A percentile compares a stretch with the other conserved stretches of the same genome.
Evolutionary conservation across 768 basidiomycete genomes (phyloP).

Genomic region (Solioccasus polychromus): DNA sequence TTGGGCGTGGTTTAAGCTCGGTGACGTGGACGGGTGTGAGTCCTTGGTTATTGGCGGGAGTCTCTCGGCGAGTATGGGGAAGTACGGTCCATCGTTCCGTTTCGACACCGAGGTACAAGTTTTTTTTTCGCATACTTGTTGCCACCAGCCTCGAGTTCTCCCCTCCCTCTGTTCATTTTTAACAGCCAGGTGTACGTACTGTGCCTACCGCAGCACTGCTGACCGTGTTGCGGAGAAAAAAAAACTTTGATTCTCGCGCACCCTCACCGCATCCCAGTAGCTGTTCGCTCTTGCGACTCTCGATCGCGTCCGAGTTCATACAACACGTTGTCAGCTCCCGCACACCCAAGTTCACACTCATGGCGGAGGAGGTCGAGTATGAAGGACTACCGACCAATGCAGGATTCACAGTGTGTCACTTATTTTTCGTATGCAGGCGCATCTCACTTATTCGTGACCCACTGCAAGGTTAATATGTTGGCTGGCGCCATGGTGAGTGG

Average conservation of each 20-base stretch:
- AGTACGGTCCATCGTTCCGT: conserved; percentile 2
- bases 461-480: conserved; percentile 84
- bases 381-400: conserved; percentile 73
- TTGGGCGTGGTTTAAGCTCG: too few species aligned
- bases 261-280: not conserved
- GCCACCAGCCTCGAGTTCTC: not conserved
- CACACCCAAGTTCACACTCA: conserved; percentile 17
- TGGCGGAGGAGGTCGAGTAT: conserved; percentile 54
- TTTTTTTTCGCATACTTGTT: conserved; percentile 11
- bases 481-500: conserved; percentile 88
- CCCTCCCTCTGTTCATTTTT: not conserved
- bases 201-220: too few species aligned
- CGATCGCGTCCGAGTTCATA: conserved; percentile 4
- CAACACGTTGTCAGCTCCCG: conserved; percentile 3
- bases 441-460: conserved; percentile 12
- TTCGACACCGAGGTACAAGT: not conserved
- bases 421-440: conserved; percentile 9
- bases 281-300: conserved; percentile 1
- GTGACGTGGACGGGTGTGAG: too few species aligned
- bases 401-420: conserved; percentile 58
- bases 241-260: conserved; percentile 11
- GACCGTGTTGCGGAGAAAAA: conserved; percentile 2
- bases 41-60: not conserved
- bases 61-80: conserved; percentile 1
- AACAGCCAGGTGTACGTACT: not conserved